Base-by-base conservation (phyloP, 306 rosid species). In the Corylus avellana region DNA sequence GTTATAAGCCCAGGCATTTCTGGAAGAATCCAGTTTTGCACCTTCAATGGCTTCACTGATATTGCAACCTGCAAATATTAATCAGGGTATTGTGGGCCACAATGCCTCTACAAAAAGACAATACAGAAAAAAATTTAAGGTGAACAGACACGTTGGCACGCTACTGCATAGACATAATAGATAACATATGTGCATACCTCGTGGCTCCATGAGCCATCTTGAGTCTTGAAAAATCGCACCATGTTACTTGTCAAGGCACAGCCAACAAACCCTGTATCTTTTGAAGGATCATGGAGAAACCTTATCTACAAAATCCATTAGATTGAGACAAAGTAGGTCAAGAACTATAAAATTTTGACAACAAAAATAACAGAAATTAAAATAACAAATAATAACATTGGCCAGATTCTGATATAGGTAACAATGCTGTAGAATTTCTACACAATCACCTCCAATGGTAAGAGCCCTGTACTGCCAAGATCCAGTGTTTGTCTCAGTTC, bases 1-100 rank as follows among this genome's bases (percentile, higher is more conserved):
- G 97, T 95, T 61, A 92, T 90, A 69, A 95, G 95, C 81, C 98
- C 98, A 14, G 98, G 94, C 98, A 95, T 86, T 81, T 95, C 97
- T 16, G 97, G 97, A 81, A 94, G 95, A 77, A 91, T 81, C 98
- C 98, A 94, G 83, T 91, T 94, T 72, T 91, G 91, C 82, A 94
- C 98, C 87, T 92, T 90, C 88, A 92, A 68, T 37, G 97, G 86
- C 73, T 89, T 84, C 78, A 86, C 97, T 75, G 91, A 68, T 81
- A 94, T 86, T 68, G 90, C 79, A 81, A 92, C 84, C 98, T 94
- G 88, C 54, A 83, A 86, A 75, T 78, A 39, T 42, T 2, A 62
- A 64, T 22, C 3, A 81, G 73, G 35, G 69, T 46, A 59, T 13
- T 44, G 39, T 25, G 37, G 44, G 9, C 39, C 12, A 64, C 16